A percentile compares a stretch with the other conserved stretches of the same genome.
Conservation (phyloP, 2,329 filamentous ascomycete genomes). For the Xylariaceae sp. region DNA sequence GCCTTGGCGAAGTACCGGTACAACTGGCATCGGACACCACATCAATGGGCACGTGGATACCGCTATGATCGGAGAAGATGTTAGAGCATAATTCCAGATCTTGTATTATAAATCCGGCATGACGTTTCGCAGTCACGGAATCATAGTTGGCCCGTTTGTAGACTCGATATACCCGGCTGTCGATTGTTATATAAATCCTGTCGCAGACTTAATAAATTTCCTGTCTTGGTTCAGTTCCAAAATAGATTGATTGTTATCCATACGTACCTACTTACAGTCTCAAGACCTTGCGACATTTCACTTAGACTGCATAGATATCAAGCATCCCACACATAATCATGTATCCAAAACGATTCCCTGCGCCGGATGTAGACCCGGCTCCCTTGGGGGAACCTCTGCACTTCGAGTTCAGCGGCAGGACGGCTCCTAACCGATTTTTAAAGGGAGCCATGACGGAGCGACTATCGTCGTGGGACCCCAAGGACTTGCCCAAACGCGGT, state of each 20-base stretch:
- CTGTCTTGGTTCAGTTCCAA: not conserved
- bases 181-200: too few species aligned
- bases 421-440: slow-evolving; percentile 51
- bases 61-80: too few species aligned
- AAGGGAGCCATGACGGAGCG: slow-evolving; percentile 58
- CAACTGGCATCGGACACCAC: too few species aligned
- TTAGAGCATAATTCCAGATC: too few species aligned
- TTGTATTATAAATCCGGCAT: too few species aligned
- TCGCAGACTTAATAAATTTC: not conserved
- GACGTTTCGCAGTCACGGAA: not conserved
- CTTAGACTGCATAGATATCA: not conserved
- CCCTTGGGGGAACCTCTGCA: slow-evolving; percentile 11
- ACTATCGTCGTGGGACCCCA: slow-evolving; percentile 51
- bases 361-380: slow-evolving; percentile 6
- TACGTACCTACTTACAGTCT: not conserved
- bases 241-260: not conserved
- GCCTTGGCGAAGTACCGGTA: too few species aligned
- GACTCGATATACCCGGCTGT: too few species aligned
- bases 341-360: slow-evolving; percentile 3
- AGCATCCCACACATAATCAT: not conserved
- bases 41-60: too few species aligned
- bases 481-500: slow-evolving; percentile 40
- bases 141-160: not conserved
- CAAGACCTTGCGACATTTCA: not conserved
- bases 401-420: slow-evolving; percentile 42